Evolutionary conservation across 495 filamentous ascomycete species (phyloP), one percentile per base, ranked within the genome.

Genomic region (Hamigera avellanea): DNA sequence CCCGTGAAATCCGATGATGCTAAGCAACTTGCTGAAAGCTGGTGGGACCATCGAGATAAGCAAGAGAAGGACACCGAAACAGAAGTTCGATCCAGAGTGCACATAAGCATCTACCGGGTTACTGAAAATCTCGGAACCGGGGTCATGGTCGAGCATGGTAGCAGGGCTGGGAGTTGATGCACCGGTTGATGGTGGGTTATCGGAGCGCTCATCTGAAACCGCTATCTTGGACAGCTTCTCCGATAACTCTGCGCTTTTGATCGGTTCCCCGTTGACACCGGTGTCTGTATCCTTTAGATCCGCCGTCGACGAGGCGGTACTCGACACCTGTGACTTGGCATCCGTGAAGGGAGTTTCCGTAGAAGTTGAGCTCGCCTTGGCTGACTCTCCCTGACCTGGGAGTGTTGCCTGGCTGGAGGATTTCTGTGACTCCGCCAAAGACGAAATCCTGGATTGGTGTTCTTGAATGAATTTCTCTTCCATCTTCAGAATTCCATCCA

Each of bases 1-100:
- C 10, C 91, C 91, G 44, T 73, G 78, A 54, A 96, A 95, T 9
- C 93, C 93, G 29, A 95, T 85, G 36, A 95, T 80, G 40, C 75
- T 81, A 14, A 96, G 70, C 3, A 96, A 70, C 39, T 75, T 82
- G 36, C 72, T 75, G 55, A 98, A 93, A 6, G 86, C 78, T 0
- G 91, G 91, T 0, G 91, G 93, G 0, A 98, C 73, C 70, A 95
- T 83, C 18, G 85, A 86, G 12, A 96, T 76, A 25, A 98, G 65
- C 2, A 95, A 61, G 1, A 91, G 70, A 0, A 98, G 67, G 26
- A 93, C 67, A 8, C 91, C 91, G 41, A 87, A 95, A 48, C 86
- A 94, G 48, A 94, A 80, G 44, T 81, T 87, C 3, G 78, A 72
- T 1, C 87, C 89, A 3, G 86, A 87, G 50, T 93, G 83, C 15